Percentiles rank a stretch among this genome's conserved stretches.
Conservation (phyloP, 2,329 filamentous ascomycete species). For the Diaporthe ampelina region DNA sequence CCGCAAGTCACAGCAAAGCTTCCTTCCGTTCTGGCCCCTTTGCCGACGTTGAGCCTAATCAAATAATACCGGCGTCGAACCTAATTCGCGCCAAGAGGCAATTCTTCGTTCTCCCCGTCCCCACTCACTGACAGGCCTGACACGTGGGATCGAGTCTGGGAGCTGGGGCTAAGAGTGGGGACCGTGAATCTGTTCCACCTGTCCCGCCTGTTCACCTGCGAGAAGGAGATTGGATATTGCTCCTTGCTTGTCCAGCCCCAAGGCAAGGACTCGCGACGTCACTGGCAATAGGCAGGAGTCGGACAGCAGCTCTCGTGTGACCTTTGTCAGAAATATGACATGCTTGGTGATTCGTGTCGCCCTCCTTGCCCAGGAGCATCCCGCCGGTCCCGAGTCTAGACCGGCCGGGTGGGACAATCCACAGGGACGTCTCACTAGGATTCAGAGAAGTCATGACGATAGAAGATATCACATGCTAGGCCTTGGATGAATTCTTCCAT, state of each 20-base stretch:
- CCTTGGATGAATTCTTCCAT: not conserved
- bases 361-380: not conserved
- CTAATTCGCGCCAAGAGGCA: not conserved
- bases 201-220: not conserved
- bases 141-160: slow-evolving; percentile 29
- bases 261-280: slow-evolving; percentile 13
- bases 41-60: slow-evolving; percentile 26
- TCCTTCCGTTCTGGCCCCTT: not conserved
- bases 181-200: slow-evolving; percentile 15
- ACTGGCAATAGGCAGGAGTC: slow-evolving; percentile 14
- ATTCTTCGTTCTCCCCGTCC: not conserved
- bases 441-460: not conserved
- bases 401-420: not conserved
- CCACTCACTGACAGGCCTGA: slow-evolving; percentile 34
- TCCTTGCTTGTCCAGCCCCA: not conserved
- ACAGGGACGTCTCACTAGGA: not conserved
- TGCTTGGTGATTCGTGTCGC: not conserved
- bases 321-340: slow-evolving; percentile 1
- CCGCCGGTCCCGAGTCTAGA: not conserved
- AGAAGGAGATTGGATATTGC: not conserved
- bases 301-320: slow-evolving; percentile 4
- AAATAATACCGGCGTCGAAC: slow-evolving; percentile 22
- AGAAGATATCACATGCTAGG: not conserved
- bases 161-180: slow-evolving; percentile 6
- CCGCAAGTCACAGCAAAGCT: not conserved